Conservation (phyloP, 768 basidiomycete species). For the Tulasnella calospora region DNA sequence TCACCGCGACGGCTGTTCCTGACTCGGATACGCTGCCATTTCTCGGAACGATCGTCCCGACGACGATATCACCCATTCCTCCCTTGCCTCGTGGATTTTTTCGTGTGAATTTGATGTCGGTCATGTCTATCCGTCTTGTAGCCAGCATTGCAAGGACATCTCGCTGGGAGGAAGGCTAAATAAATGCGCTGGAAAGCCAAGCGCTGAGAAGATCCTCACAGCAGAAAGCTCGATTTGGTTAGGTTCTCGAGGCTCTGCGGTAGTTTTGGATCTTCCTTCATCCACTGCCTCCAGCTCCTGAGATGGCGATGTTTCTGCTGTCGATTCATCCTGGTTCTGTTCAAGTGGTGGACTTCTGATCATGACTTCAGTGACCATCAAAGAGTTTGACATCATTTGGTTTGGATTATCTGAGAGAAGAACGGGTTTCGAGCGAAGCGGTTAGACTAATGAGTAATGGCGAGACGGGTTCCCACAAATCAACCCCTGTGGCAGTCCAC, state of each 20-base stretch:
- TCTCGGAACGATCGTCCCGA: background rate
- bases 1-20: background rate
- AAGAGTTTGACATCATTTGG: too few species aligned
- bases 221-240: background rate
- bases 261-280: background rate
- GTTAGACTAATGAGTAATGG: too few species aligned
- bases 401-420: too few species aligned
- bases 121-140: background rate
- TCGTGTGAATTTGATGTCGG: background rate
- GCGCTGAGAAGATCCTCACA: background rate
- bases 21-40: background rate
- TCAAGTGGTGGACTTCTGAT: too few species aligned
- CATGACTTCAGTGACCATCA: too few species aligned
- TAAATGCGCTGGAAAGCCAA: background rate
- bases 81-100: background rate
- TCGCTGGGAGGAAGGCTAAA: background rate
- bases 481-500: too few species aligned
- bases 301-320: background rate
- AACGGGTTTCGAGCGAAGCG: too few species aligned
- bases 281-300: background rate
- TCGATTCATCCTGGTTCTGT: background rate
- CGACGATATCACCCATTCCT: background rate
- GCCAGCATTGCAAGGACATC: background rate
- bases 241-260: background rate
- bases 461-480: too few species aligned